Conservation (phyloP, 2,329 filamentous ascomycete genomes). For the Epichloe glyceriae region DNA sequence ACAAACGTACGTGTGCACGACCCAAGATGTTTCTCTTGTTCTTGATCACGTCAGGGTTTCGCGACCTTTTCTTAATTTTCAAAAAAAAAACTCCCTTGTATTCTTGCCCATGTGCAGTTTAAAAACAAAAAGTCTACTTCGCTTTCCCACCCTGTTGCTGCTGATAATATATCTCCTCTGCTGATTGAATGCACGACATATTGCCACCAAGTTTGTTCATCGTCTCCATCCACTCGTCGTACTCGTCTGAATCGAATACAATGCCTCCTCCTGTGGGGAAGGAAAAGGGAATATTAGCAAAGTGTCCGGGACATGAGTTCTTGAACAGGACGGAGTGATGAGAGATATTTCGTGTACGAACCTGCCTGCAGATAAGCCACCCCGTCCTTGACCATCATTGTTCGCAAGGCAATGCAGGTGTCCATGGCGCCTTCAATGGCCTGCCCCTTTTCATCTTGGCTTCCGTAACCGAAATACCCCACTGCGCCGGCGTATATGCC, state of each 20-base stretch:
- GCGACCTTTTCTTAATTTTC: too few relatives aligned
- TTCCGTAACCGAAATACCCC: constrained; percentile 87
- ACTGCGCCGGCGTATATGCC: constrained; percentile 93
- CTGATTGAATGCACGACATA: constrained; percentile 74
- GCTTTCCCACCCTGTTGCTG: constrained; percentile 15
- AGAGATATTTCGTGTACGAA: constrained; percentile 16
- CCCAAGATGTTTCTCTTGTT: too few relatives aligned
- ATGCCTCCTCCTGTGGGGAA: constrained; percentile 55
- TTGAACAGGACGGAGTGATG: too few relatives aligned
- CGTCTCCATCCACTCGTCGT: constrained; percentile 90
- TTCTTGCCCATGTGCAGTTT: not conserved
- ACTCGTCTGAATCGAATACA: constrained; percentile 82
- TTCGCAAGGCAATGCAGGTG: constrained; percentile 67
- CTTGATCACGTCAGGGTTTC: too few relatives aligned
- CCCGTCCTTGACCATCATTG: constrained; percentile 88
- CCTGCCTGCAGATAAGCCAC: constrained; percentile 82
- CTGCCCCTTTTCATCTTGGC: constrained; percentile 49
- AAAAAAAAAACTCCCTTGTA: too few relatives aligned
- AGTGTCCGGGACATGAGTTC: too few relatives aligned
- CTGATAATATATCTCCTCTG: constrained; percentile 52
- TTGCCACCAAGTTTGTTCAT: constrained; percentile 91
- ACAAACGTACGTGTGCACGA: too few relatives aligned
- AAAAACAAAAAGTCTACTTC: not conserved
- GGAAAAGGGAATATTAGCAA: not conserved
- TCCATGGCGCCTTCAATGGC: constrained; percentile 80